Evolutionary conservation across 306 rosid species (phyloP).

Genomic region (Trichosanthes truncata): DNA sequence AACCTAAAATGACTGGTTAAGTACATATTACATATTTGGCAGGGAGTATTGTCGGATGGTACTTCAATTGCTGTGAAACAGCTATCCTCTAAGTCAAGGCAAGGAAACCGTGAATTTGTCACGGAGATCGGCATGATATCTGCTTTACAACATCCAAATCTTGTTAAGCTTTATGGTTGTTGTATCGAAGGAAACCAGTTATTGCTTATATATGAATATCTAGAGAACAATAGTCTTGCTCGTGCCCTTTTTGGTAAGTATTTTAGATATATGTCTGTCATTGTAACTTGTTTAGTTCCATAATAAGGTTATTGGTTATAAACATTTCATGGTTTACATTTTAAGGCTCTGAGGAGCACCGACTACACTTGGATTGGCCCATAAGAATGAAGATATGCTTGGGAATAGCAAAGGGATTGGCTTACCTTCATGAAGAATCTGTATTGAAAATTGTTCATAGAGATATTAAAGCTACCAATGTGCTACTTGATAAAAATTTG

Average conservation of each 20-base stretch:
- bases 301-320: neutral
- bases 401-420: slow-evolving; percentile 74
- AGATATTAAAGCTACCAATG: slow-evolving; percentile 92
- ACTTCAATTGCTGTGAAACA: slow-evolving; percentile 69
- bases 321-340: neutral
- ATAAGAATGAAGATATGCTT: slow-evolving; percentile 55
- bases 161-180: slow-evolving; percentile 79
- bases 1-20: neutral
- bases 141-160: slow-evolving; percentile 89
- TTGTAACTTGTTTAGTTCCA: neutral
- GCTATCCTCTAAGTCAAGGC: slow-evolving; percentile 85
- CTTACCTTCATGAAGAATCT: slow-evolving; percentile 90
- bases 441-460: slow-evolving; percentile 84
- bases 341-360: slow-evolving; percentile 47
- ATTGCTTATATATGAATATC: slow-evolving; percentile 72
- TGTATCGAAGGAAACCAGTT: slow-evolving; percentile 92
- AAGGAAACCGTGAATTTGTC: slow-evolving; percentile 86
- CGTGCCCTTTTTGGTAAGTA: slow-evolving; percentile 82
- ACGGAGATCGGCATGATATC: slow-evolving; percentile 96
- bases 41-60: slow-evolving; percentile 79
- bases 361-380: slow-evolving; percentile 58
- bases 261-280: neutral
- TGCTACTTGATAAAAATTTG: slow-evolving; percentile 69
- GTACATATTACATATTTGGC: neutral
- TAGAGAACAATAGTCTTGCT: slow-evolving; percentile 93